Conservation (phyloP, 2,329 filamentous ascomycete genomes). For the Onygenales sp. region DNA sequence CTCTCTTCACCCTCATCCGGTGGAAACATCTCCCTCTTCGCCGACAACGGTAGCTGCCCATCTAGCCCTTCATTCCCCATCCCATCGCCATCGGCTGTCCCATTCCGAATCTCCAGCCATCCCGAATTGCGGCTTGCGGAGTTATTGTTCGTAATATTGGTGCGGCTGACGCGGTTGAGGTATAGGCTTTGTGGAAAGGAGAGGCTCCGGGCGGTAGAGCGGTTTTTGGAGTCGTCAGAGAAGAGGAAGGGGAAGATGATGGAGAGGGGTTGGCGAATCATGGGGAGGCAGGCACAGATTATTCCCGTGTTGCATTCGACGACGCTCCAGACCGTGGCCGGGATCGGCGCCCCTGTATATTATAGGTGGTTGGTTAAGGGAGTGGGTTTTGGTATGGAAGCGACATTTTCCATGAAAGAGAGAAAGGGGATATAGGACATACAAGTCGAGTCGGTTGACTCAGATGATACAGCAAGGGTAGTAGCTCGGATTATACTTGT, state of each 20-base stretch:
- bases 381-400: background rate
- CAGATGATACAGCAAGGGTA: constrained; percentile 16
- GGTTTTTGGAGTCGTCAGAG: background rate
- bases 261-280: constrained; percentile 23
- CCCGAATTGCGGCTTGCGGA: background rate
- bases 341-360: constrained; percentile 18
- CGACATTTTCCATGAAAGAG: too few species aligned
- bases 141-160: background rate
- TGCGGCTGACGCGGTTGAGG: background rate
- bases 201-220: background rate
- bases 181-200: background rate
- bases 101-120: background rate
- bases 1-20: background rate
- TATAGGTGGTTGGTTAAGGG: constrained; percentile 8
- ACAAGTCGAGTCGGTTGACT: constrained; percentile 9
- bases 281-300: constrained; percentile 30
- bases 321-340: constrained; percentile 28
- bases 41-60: background rate
- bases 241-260: constrained; percentile 13
- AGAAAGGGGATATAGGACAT: constrained; percentile 1
- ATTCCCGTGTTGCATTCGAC: constrained; percentile 28
- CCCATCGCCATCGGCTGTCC: too few species aligned
- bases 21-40: background rate
- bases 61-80: too few species aligned
- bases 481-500: constrained; percentile 22